A percentile compares a stretch with the other conserved stretches of the same genome.
Conservation (phyloP, 768 basidiomycete species). For the Baorangia bicolor region DNA sequence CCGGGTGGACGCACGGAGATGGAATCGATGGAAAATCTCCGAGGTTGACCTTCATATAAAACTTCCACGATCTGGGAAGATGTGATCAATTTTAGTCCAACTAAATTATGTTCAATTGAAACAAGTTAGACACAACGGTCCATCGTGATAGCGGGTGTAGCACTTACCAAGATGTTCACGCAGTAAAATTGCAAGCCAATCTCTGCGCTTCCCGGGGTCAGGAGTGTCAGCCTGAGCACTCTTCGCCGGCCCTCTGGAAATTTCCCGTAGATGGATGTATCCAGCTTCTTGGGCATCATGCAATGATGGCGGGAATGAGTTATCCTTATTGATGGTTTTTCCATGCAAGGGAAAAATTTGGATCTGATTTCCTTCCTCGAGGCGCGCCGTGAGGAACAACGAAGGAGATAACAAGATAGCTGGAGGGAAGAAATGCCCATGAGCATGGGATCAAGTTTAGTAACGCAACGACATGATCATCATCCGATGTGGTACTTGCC, state of each 20-base stretch:
- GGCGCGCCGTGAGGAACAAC: slow-evolving; percentile 58
- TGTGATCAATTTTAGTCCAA: slow-evolving; percentile 70
- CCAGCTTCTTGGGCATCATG: slow-evolving; percentile 50
- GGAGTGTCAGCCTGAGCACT: slow-evolving; percentile 16
- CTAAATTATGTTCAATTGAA: slow-evolving; percentile 37
- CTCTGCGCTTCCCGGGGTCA: slow-evolving; percentile 40
- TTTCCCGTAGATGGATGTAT: slow-evolving; percentile 53
- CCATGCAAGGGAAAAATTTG: slow-evolving; percentile 50
- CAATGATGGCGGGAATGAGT: slow-evolving; percentile 50
- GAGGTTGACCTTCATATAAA: slow-evolving; percentile 56
- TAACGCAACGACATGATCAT: neutral
- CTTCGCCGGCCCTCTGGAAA: slow-evolving; percentile 23
- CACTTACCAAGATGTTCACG: slow-evolving; percentile 66
- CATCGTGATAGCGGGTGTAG: neutral
- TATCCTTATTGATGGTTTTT: slow-evolving; percentile 34
- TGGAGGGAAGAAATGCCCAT: slow-evolving; percentile 28
- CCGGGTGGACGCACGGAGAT: slow-evolving; percentile 36
- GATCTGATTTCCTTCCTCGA: slow-evolving; percentile 48
- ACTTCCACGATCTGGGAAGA: slow-evolving; percentile 60
- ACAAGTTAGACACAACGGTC: neutral
- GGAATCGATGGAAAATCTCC: slow-evolving; percentile 55
- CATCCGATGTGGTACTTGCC: slow-evolving; percentile 42
- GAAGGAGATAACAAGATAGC: slow-evolving; percentile 57
- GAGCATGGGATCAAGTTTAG: slow-evolving; percentile 17
- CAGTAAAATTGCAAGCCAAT: slow-evolving; percentile 69